phyloP scores from a whole-genome alignment of 805 yeast genomes.

The Metschnikowia proteae region DNA sequence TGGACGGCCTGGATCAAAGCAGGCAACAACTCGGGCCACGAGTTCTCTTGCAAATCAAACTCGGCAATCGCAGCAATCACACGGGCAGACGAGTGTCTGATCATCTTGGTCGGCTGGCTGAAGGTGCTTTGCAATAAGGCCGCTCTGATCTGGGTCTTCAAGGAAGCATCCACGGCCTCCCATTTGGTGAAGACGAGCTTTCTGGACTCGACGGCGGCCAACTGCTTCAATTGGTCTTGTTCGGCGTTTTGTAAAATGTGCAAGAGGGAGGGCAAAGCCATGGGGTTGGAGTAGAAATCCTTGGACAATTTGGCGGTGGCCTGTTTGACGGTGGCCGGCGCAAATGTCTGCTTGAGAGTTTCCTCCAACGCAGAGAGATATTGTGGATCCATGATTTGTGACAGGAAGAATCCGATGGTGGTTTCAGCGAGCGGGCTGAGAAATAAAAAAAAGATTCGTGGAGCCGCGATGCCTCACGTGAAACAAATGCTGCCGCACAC shows the following conservation, averaged over 20 bases:
- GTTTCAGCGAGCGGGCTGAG: neutral
- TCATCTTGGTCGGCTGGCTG: constrained; percentile 57
- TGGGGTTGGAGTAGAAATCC: constrained; percentile 68
- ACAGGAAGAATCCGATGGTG: constrained; percentile 6
- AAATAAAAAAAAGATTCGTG: constrained; percentile 4
- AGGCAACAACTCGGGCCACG: constrained; percentile 79
- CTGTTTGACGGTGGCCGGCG: constrained; percentile 78
- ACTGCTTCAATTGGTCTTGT: constrained; percentile 72
- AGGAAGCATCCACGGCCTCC: constrained; percentile 47
- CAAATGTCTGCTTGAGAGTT: constrained; percentile 71
- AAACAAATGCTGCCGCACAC: constrained; percentile 1
- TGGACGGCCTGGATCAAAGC: constrained; percentile 60
- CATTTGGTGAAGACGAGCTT: constrained; percentile 74
- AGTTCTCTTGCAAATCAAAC: constrained; percentile 55
- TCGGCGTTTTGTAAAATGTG: constrained; percentile 71
- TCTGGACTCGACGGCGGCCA: constrained; percentile 96
- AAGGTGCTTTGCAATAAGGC: constrained; percentile 69
- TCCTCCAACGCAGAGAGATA: constrained; percentile 69
- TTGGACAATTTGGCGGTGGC: constrained; percentile 74
- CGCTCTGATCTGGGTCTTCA: constrained; percentile 60
- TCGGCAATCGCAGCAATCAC: constrained; percentile 84
- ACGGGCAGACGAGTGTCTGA: constrained; percentile 87
- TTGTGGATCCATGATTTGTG: constrained; percentile 58
- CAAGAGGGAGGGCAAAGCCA: constrained; percentile 75
- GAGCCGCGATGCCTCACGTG: constrained; percentile 13